Evolutionary conservation across 129 eudicot genomes (phyloP).

Genomic region (Flaveria robusta): DNA sequence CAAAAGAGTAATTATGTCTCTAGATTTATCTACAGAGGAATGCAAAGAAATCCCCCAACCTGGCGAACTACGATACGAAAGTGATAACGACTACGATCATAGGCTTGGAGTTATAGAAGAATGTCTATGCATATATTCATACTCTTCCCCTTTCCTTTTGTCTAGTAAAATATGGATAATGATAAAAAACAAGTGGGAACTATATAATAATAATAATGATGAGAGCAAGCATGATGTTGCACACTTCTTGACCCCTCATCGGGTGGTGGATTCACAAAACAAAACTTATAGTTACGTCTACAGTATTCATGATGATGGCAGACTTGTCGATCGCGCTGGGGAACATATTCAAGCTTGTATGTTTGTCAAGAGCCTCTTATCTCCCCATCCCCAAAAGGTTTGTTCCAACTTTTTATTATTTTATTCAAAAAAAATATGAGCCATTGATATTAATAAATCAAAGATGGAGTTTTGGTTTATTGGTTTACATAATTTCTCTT

Average conservation of each 20-base stretch:
- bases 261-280: not conserved
- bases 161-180: not conserved
- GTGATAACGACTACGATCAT: not conserved
- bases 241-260: not conserved
- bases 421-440: too few relatives aligned
- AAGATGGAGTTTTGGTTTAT: too few relatives aligned
- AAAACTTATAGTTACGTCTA: not conserved
- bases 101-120: not conserved
- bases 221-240: not conserved
- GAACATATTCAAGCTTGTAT: not conserved
- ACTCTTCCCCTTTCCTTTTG: not conserved
- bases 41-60: conserved; percentile 6
- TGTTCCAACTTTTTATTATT: too few relatives aligned
- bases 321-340: not conserved
- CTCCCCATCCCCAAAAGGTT: not conserved
- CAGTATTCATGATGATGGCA: not conserved
- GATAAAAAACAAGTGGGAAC: conserved; percentile 3
- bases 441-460: too few relatives aligned
- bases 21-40: conserved; percentile 6
- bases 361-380: not conserved
- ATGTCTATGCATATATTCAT: not conserved
- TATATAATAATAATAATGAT: not conserved
- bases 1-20: not conserved
- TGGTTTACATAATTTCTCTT: too few relatives aligned
- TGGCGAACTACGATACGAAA: not conserved